Evolutionary conservation across 2,329 filamentous ascomycete species (phyloP).

Genomic region (Colletotrichum sp.): DNA sequence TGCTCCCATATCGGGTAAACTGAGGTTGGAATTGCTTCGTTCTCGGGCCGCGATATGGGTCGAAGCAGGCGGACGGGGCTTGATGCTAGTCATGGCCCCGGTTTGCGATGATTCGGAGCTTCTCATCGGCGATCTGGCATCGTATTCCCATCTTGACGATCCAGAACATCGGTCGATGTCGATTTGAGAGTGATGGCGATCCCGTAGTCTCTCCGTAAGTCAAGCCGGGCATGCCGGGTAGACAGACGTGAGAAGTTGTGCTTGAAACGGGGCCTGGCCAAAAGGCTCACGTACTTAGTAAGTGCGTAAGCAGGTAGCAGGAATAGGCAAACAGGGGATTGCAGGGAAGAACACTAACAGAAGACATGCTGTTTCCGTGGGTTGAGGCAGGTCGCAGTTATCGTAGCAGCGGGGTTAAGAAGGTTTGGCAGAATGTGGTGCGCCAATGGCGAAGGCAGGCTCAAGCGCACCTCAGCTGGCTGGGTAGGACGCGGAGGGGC

Average conservation of each 20-base stretch:
- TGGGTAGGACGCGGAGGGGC: neutral
- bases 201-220: neutral
- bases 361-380: neutral
- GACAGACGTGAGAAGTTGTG: neutral
- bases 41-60: neutral
- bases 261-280: neutral
- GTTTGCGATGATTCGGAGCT: neutral
- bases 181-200: neutral
- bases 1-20: neutral
- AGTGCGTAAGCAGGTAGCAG: neutral
- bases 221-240: neutral
- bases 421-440: neutral
- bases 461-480: neutral
- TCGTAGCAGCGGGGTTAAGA: neutral
- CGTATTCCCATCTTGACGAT: neutral
- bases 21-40: neutral
- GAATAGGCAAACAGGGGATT: neutral
- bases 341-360: neutral
- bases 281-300: neutral
- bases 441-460: neutral
- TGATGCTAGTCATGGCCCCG: neutral
- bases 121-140: conserved; percentile 8
- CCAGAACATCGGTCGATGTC: neutral
- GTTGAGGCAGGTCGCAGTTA: neutral
- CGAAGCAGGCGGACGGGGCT: neutral